phyloP scores from a whole-genome alignment of 2,329 filamentous ascomycete genomes.

The Exophiala viscosa region DNA sequence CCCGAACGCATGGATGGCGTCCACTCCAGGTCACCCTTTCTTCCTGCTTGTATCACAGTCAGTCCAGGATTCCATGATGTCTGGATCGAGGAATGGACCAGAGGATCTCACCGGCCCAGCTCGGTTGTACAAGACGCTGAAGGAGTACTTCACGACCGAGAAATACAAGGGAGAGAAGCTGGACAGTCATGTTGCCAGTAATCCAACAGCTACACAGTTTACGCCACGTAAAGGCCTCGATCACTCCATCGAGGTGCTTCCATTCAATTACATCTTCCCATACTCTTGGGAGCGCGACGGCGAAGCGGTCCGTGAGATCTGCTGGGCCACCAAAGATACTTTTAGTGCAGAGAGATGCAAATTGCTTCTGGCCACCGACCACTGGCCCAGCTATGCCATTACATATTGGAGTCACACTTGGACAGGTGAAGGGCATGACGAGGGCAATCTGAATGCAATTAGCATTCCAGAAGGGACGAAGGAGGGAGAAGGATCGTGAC shows the following conservation, averaged over 20 bases:
- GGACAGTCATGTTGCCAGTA: conserved; percentile 23
- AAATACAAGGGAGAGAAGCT: conserved; percentile 16
- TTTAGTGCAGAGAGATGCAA: conserved; percentile 27
- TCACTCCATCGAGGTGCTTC: conserved; percentile 25
- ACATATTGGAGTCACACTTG: conserved; percentile 30
- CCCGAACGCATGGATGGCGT: conserved; percentile 39
- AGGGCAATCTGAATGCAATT: conserved; percentile 13
- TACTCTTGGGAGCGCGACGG: conserved; percentile 29
- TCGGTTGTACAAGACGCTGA: conserved; percentile 21
- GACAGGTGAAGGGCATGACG: conserved; percentile 21
- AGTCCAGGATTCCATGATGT: conserved; percentile 15
- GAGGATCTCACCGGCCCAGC: conserved; percentile 26
- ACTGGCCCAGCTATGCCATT: conserved; percentile 27
- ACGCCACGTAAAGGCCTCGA: conserved; percentile 17
- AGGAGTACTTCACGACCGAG: conserved; percentile 14
- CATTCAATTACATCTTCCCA: conserved; percentile 25
- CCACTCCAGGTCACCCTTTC: conserved; percentile 36
- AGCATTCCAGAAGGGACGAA: conserved; percentile 1
- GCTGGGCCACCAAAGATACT: conserved; percentile 19
- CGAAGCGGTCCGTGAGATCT: conserved; percentile 21
- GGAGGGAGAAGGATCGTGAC: neutral
- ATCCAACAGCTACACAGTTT: conserved; percentile 22
- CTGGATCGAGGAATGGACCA: conserved; percentile 3
- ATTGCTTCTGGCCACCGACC: conserved; percentile 22
- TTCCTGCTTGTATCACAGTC: conserved; percentile 32